A percentile compares a stretch with the other conserved stretches of the same genome.
Evolutionary conservation across 805 yeast genomes (phyloP).

Genomic region (Kazachstania psychrophila): DNA sequence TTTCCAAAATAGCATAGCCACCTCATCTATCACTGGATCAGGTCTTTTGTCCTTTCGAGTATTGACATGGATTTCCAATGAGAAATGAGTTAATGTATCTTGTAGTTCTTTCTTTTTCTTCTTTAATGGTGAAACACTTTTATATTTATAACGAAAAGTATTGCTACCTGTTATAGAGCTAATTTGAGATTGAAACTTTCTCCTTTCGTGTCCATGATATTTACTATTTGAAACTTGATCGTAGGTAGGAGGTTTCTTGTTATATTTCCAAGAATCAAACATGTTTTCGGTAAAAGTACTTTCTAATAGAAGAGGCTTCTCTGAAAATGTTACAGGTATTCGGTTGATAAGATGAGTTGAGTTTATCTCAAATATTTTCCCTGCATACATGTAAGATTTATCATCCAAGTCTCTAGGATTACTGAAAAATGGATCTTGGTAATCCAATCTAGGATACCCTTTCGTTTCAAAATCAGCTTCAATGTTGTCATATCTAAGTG

Average conservation of each 20-base stretch:
- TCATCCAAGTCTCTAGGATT: slow-evolving; percentile 42
- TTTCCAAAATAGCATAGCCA: slow-evolving; percentile 56
- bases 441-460: slow-evolving; percentile 45
- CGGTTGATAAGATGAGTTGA: slow-evolving; percentile 33
- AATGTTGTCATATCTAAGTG: slow-evolving; percentile 29
- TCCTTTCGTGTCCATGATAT: too few relatives aligned
- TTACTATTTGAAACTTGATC: slow-evolving; percentile 25
- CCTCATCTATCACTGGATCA: slow-evolving; percentile 54
- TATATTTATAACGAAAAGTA: slow-evolving; percentile 4
- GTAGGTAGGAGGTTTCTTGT: slow-evolving; percentile 40
- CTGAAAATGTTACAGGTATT: slow-evolving; percentile 21
- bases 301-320: slow-evolving; percentile 9
- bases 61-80: slow-evolving; percentile 59
- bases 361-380: slow-evolving; percentile 44
- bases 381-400: slow-evolving; percentile 56
- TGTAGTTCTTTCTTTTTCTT: slow-evolving; percentile 33
- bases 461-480: slow-evolving; percentile 38
- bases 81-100: slow-evolving; percentile 45
- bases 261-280: slow-evolving; percentile 38
- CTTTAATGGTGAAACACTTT: slow-evolving; percentile 14
- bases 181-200: slow-evolving; percentile 39
- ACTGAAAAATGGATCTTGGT: slow-evolving; percentile 56
- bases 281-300: slow-evolving; percentile 1
- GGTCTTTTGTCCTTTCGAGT: slow-evolving; percentile 46
- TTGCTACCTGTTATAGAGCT: too few relatives aligned